Base-by-base conservation (phyloP, 2,329 filamentous ascomycete genomes). In the Aspergillus niger region DNA sequence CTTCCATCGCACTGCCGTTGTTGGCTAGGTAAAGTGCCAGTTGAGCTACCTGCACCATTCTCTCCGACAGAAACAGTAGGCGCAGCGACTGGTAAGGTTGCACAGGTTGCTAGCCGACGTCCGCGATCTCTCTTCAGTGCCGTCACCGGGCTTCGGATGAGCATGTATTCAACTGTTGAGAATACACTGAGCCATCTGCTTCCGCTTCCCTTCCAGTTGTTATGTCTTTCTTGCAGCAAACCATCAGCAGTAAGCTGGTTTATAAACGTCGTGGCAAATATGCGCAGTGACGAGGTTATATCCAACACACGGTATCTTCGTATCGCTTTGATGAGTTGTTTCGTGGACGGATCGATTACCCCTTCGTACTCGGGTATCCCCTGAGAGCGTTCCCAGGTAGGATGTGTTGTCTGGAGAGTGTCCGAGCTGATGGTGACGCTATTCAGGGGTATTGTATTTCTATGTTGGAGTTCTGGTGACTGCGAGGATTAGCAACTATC, bases 221-320 rank as follows among this genome's bases (percentile, higher is more conserved):
- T 10, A 30, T 7, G 43, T 13, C 8, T 11, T 5, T 13, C 39
- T 24, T 6, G 52, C 13, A 15, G 11, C 11, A 8, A 7, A 56
- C 47, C 24, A 10, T 44, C 52, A 15, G 47, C 5, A 1, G 48
- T 22, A 30, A 62, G 30, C 17, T 24, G 10, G 3, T 36, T 11
- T 22, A 61, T n/a, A 5, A 67, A 60, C 3, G 61, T 55, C 17
- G 54, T 32, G 2, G 56, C 57, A 17, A 66, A 63, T 5, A 55
- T 59, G 0, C 52, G 39, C 5, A 67, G 22, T 0, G 53, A 57
- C 3, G 28, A 26, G 10, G 55, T 53, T 10, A 67, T 15, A 32
- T 63, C 59, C 1, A 66, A 2, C 2, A 26, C 26, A 1, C 54
- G 55, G 11, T 63, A 51, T 24, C 48, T 49, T 38, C 54, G 50